A percentile compares a stretch with the other conserved stretches of the same genome.
Evolutionary conservation across 2,329 filamentous ascomycete genomes (phyloP).

Genomic region (Zymoseptoria pseudotritici): DNA sequence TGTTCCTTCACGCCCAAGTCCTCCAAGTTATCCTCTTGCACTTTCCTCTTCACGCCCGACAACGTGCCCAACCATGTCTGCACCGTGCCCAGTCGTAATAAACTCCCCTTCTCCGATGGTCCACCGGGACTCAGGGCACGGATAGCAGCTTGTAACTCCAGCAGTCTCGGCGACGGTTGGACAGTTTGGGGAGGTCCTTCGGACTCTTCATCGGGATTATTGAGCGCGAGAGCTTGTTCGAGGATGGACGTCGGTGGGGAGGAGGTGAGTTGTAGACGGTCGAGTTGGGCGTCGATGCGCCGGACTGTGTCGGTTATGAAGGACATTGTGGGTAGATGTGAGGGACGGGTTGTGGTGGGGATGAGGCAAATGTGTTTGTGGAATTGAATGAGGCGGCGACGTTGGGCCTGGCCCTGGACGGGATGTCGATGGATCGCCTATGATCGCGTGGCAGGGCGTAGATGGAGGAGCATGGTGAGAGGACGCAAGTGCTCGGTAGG

Average conservation of each 20-base stretch:
- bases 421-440: background rate
- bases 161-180: conserved; percentile 20
- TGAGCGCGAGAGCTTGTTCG: conserved; percentile 1
- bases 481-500: background rate
- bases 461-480: background rate
- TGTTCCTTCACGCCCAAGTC: conserved; percentile 9
- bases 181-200: background rate
- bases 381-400: background rate
- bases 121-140: conserved; percentile 21
- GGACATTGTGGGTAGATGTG: conserved; percentile 21
- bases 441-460: background rate
- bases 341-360: background rate
- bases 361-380: background rate
- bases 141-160: conserved; percentile 27
- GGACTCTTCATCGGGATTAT: conserved; percentile 6
- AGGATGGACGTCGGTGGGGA: background rate
- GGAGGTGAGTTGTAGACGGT: conserved; percentile 47
- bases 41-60: background rate
- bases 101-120: conserved; percentile 15
- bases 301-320: conserved; percentile 43
- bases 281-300: conserved; percentile 51
- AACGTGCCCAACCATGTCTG: conserved; percentile 8
- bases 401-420: background rate
- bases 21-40: conserved; percentile 5
- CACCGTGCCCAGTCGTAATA: conserved; percentile 14